Evolutionary conservation across 495 filamentous ascomycete genomes (phyloP), one percentile per base, ranked within the genome.

Genomic region (Xylaria intraflava): DNA sequence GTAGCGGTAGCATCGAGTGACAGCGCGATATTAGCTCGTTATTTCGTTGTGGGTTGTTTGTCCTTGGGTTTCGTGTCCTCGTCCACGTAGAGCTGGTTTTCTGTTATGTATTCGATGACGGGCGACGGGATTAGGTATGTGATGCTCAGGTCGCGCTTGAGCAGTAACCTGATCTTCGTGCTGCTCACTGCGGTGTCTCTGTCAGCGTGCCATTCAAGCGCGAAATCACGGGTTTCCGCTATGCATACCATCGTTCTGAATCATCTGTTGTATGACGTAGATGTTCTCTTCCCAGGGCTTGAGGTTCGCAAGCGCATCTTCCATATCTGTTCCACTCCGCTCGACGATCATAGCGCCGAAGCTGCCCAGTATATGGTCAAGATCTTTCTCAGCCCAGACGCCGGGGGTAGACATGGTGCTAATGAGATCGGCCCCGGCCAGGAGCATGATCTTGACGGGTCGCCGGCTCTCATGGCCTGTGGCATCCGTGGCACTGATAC

Each of bases 311-410:
- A 93, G 73, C 2, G 89, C 89, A 59, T 90, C 87, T 55, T 91
- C 86, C 53, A 93, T 85, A 59, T 93, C 88, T 16, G 90, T 93
- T n/a, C 91, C 91, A 36, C 80, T 83, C 35, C 91, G 84, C 68
- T 96, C 90, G 41, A 96, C 81, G 54, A 95, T 90, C 69, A 95
- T 95, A 9, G 86, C 83, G 22, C 90, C 91, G 64, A 87, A 95
- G 65, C 80, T 75, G 36, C 87, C 83, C n/a, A 97, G 76, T 58
- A 96, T 95, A 50, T 90, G 84, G 61, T 90, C 82, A 43, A 96
- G 70, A 78, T 96, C 90, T 49, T 83, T 78, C 41, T 84, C 74
- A 35, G 82, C 84, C 91, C 91, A 96, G 10, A 96, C 83, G 4
- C 78, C 79, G 3, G 80, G 77, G 49, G 64, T 72, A 42, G 55